Conservation (phyloP, 495 filamentous ascomycete genomes). For the Pseudomonodictys pantanalensis region DNA sequence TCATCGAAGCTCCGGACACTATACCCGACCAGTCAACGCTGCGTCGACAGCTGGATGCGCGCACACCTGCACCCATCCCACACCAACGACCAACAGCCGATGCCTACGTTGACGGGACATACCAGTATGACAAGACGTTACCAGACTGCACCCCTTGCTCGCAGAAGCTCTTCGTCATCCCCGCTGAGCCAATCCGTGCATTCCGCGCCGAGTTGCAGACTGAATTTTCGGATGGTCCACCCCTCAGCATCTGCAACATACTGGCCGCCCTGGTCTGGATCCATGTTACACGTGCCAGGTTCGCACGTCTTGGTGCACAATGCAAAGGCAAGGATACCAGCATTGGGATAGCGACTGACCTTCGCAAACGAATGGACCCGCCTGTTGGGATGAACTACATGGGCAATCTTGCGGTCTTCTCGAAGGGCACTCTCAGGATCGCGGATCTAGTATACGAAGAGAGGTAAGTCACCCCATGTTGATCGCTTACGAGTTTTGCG, state of each 20-base stretch:
- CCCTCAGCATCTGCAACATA: conserved; percentile 14
- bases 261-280: conserved; percentile 21
- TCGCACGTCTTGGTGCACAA: background rate
- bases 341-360: conserved; percentile 2
- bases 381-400: background rate
- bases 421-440: conserved; percentile 3
- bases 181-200: background rate
- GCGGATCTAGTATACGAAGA: background rate
- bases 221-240: background rate
- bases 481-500: too few species aligned
- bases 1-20: background rate
- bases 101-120: background rate
- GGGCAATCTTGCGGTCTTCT: conserved; percentile 14
- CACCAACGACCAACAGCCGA: background rate
- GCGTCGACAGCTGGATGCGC: conserved; percentile 1
- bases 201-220: conserved; percentile 7
- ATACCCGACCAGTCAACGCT: conserved; percentile 2
- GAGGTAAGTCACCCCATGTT: conserved; percentile 2
- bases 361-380: conserved; percentile 6
- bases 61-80: background rate
- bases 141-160: background rate
- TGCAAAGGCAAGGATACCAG: background rate
- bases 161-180: conserved; percentile 11
- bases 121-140: conserved; percentile 11
- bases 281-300: conserved; percentile 17